Evolutionary conservation across 257 asterid genomes (phyloP).

Genomic region (Primulina tabacum): DNA sequence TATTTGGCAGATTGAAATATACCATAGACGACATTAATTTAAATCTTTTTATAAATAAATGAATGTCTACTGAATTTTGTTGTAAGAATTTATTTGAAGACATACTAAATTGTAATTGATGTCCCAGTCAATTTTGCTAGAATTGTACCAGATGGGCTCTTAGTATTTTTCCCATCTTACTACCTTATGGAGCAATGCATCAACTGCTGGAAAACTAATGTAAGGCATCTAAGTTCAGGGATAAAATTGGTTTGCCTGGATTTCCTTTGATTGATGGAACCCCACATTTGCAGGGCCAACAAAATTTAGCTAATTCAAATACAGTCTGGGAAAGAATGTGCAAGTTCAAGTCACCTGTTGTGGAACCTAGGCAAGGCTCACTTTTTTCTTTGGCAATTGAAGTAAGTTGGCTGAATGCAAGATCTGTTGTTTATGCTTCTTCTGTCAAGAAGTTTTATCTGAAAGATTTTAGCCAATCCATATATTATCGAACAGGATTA

Average conservation of each 20-base stretch:
- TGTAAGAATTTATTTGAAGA: conserved; percentile 19
- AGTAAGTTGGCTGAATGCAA: conserved; percentile 39
- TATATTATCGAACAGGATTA: conserved; percentile 65
- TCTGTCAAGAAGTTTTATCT: conserved; percentile 17
- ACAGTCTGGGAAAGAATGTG: conserved; percentile 97
- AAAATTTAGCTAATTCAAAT: conserved; percentile 50
- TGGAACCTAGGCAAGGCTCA: conserved; percentile 96
- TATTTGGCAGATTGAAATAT: not conserved
- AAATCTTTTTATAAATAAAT: conserved; percentile 6
- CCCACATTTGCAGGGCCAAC: conserved; percentile 51
- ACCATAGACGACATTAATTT: not conserved
- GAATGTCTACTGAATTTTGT: conserved; percentile 9
- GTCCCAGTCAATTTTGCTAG: conserved; percentile 88
- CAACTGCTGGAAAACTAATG: conserved; percentile 83
- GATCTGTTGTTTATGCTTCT: conserved; percentile 16
- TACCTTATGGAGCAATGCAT: conserved; percentile 84
- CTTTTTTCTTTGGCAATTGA: conserved; percentile 78
- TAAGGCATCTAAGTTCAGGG: conserved; percentile 33
- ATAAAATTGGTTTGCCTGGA: conserved; percentile 14
- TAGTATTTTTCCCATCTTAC: conserved; percentile 92
- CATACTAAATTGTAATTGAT: conserved; percentile 30
- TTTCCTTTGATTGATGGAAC: conserved; percentile 18
- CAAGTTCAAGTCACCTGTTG: conserved; percentile 85
- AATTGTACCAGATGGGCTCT: conserved; percentile 96
- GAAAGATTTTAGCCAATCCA: conserved; percentile 17